Base-by-base conservation (phyloP, 768 basidiomycete genomes). In the Rhodotorula taiwanensis region DNA sequence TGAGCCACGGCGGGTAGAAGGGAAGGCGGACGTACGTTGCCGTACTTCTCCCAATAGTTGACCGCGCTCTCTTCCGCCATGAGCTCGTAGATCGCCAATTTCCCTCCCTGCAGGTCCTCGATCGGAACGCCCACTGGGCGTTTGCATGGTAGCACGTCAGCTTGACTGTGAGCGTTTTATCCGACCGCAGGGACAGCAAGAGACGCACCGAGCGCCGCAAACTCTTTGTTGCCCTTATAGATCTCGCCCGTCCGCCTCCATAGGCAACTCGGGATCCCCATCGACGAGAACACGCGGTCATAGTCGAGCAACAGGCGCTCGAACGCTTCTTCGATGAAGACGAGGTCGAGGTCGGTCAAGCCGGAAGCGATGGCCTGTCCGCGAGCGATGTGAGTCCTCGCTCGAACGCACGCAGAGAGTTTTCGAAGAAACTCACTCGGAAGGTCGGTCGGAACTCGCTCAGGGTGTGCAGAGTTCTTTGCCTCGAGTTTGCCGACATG, bases 1-100 rank as follows among this genome's bases (percentile, higher is more conserved):
- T 31, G 45, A 31, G 30, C 15, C 4, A 20, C 36, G 31, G 5
- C 6, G 20, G 47, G 21, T 70, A 62, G 30, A 58, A n/a, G 13
- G 44, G 21, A 67, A 41, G 13, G 51, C n/a, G 14, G 69, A 27
- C 73, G 70, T 28, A 75, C 73, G 66, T 74, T 75, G n/a, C 90
- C 91, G 72, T 95, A 95, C 86, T 95, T 92, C 88, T 98, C 93
- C 90, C 91, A 97, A 72, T 95, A 97, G 74, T 93, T 91, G 45
- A 95, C 92, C 5, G 92, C 91, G 2, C 86, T 87, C 74, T 94
- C 92, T 76, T 99, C 94, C 1, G 92, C 87, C 93, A 99, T 95
- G 52, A 98, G 82, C 75, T 98, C 94, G 76, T 95, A 98, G 60
- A 99, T 95, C 72, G 92, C 94, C 28, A 95, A 77, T 42, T 89